Conservation (phyloP, 1,284 basidiomycete genomes). For the Ustilago hordei region DNA sequence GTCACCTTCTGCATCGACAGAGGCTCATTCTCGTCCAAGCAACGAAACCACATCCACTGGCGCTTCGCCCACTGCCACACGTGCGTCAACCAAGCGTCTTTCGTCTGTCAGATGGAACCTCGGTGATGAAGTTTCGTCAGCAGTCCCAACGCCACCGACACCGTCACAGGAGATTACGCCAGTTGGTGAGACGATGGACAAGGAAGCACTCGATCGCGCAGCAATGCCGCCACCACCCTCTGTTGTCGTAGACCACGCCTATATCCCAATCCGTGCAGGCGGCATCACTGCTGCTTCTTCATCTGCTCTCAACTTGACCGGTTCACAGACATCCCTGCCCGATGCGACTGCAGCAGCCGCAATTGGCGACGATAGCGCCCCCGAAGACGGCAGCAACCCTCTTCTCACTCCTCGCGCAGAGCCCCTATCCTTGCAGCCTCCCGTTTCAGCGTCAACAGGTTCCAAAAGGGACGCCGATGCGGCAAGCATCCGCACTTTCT, state of each 20-base stretch:
- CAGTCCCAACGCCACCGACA: neutral
- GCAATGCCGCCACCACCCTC: constrained; percentile 43
- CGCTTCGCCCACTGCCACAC: neutral
- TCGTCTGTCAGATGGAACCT: constrained; percentile 47
- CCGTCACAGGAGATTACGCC: constrained; percentile 19
- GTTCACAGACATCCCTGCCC: neutral
- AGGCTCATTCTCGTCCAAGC: constrained; percentile 17
- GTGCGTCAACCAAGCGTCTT: constrained; percentile 20
- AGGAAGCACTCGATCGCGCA: constrained; percentile 27
- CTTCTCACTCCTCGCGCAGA: constrained; percentile 14
- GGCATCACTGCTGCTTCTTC: constrained; percentile 33
- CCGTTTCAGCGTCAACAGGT: neutral
- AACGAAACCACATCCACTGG: constrained; percentile 13
- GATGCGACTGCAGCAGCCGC: neutral
- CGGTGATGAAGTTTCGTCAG: constrained; percentile 9
- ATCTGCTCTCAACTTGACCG: constrained; percentile 14
- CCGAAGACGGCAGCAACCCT: neutral
- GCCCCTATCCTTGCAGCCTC: neutral
- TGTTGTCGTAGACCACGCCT: constrained; percentile 36
- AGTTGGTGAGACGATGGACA: constrained; percentile 13
- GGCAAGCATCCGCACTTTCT: constrained; percentile 18
- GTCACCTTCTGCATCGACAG: constrained; percentile 33
- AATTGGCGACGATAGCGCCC: neutral
- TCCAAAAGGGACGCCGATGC: constrained; percentile 10
- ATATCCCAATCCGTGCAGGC: constrained; percentile 42